Conservation (phyloP, 352 stramenopile species). For the Globisporangium abappressorium region DNA sequence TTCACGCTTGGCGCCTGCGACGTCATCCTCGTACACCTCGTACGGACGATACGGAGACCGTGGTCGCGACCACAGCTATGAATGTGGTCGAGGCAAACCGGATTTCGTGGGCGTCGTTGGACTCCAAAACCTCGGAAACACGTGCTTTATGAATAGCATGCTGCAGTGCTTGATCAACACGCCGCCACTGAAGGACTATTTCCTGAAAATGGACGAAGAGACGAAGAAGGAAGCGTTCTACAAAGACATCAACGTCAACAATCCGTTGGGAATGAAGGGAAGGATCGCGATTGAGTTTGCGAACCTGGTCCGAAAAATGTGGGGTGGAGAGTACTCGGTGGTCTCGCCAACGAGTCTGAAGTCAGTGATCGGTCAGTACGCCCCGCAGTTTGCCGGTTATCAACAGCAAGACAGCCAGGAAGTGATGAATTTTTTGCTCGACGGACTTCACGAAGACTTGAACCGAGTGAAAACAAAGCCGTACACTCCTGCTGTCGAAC, state of each 20-base stretch:
- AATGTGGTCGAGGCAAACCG: constrained; percentile 49
- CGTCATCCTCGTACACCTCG: constrained; percentile 22
- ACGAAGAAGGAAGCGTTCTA: constrained; percentile 37
- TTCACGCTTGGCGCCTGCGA: neutral
- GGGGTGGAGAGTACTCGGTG: constrained; percentile 86
- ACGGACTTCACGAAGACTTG: constrained; percentile 91
- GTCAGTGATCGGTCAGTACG: constrained; percentile 81
- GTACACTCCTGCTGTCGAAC: constrained; percentile 69
- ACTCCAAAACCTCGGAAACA: constrained; percentile 75
- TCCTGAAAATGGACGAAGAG: constrained; percentile 76
- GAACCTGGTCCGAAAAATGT: constrained; percentile 92
- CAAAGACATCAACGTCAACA: constrained; percentile 93
- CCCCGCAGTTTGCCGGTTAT: constrained; percentile 87
- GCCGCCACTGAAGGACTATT: constrained; percentile 91
- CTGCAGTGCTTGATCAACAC: constrained; percentile 93
- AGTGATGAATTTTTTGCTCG: constrained; percentile 90
- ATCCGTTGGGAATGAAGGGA: constrained; percentile 93
- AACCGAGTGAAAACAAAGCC: constrained; percentile 86
- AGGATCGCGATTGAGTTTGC: constrained; percentile 96
- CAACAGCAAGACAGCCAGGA: constrained; percentile 92
- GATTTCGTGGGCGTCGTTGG: constrained; percentile 67
- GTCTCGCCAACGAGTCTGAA: constrained; percentile 80
- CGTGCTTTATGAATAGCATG: constrained; percentile 88
- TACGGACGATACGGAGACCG: constrained; percentile 30
- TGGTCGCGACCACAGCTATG: constrained; percentile 34